Base-by-base conservation (phyloP, 495 filamentous ascomycete species). In the Penicillium pulvis region DNA sequence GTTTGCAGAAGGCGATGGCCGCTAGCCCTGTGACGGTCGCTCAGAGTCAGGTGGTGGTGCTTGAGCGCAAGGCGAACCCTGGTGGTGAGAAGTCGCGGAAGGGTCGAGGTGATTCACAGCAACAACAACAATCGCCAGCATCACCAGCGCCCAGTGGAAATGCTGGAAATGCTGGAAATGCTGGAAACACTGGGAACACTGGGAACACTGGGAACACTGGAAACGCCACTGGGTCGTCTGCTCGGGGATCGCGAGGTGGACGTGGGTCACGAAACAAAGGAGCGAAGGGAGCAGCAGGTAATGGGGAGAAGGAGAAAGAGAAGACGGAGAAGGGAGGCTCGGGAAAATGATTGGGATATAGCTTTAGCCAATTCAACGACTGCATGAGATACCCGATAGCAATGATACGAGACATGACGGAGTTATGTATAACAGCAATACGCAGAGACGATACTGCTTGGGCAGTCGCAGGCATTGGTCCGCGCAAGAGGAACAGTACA, bases 11-110 rank as follows among this genome's bases (percentile, higher is more conserved):
- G 60, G 92, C 92, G 23, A 88, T 97, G 63, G 81, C 85, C 19
- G 90, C 88, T 16, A 95, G 90, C 63, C 90, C 90, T 0, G 81
- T 96, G 17, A 75, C 85, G 7, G 85, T 97, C 10, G 92, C 88
- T 11, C 88, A 93, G 73, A 91, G 90, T 9, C 87, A 89, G 6
- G 91, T 96, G 7, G 89, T 92, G 62, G 90, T 97, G 11, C 74
- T 96, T 12, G 92, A 96, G 75, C 79, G 89, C 51, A 92, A 92
- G 75, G 85, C 64, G 36, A 76, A 75, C 26, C 72, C 74, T 10
- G 68, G 70, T 5, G 69, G 64, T 12, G 71, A 76, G 55, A 75
- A 75, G 33, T 60, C 71, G 3, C 76, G 79, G 11, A 73, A 79
- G 51, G 71, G 70, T 39, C 75, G 78, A 35, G 68, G 71, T 36